Conservation (phyloP, 495 filamentous ascomycete species). For the Podospora australis region DNA sequence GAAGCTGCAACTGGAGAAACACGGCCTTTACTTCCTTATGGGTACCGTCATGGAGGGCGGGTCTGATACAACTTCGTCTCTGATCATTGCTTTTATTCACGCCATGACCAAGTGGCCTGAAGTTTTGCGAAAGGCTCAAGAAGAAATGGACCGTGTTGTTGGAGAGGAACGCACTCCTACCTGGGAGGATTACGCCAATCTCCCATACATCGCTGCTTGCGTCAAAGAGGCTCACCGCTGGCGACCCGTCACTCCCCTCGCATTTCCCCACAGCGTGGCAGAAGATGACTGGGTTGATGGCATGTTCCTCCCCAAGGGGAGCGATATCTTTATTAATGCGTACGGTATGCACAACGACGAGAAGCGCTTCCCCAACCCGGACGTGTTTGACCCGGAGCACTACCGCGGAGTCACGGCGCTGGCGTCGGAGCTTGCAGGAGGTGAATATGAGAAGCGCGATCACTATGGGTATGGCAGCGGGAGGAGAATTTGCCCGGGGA, state of each 20-base stretch:
- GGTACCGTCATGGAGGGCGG: slow-evolving; percentile 42
- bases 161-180: slow-evolving; percentile 29
- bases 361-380: slow-evolving; percentile 32
- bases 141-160: slow-evolving; percentile 22
- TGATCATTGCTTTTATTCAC: slow-evolving; percentile 35
- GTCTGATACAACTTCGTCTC: slow-evolving; percentile 36
- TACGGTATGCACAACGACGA: slow-evolving; percentile 32
- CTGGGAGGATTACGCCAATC: slow-evolving; percentile 29
- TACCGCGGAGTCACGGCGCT: slow-evolving; percentile 31
- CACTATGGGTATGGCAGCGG: slow-evolving; percentile 50
- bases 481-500: slow-evolving; percentile 50
- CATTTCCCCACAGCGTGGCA: slow-evolving; percentile 26
- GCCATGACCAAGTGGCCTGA: slow-evolving; percentile 39
- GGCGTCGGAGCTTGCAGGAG: slow-evolving; percentile 22
- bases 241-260: slow-evolving; percentile 29
- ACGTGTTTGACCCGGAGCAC: slow-evolving; percentile 39
- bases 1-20: slow-evolving; percentile 31
- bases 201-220: slow-evolving; percentile 38
- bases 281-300: slow-evolving; percentile 37
- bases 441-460: slow-evolving; percentile 35
- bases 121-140: slow-evolving; percentile 26
- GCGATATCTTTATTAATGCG: slow-evolving; percentile 38
- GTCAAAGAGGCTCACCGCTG: slow-evolving; percentile 38
- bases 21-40: slow-evolving; percentile 34
- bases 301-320: slow-evolving; percentile 37